Base-by-base conservation (phyloP, 495 filamentous ascomycete species). In the Penicillium manginii region DNA sequence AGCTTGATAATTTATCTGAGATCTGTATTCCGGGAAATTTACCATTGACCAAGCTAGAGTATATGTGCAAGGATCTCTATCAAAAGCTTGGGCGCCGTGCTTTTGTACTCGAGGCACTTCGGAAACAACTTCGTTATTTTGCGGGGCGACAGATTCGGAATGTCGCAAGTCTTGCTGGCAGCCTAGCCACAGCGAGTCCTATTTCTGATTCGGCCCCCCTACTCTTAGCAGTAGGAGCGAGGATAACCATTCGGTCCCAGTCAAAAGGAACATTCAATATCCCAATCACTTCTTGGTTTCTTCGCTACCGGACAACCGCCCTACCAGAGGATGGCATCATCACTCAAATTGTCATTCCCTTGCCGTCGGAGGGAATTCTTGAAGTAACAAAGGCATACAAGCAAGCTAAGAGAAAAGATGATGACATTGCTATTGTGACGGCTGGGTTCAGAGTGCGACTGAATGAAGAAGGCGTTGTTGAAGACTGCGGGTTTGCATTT, bases 101-200 rank as follows among this genome's bases (percentile, higher is more conserved):
- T 18, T 43, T 19, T 7, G 40, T 9, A 5, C 15, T 43, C 12
- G 40, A 43, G 17, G 40, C 40, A 1, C 40, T 43, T 43, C 40
- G 40, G 17, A 43, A 43, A 43, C 40, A 43, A 9, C 40, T 43
- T 43, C 40, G 40, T 19, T 43, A 43, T 43, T 43, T 43, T 19
- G 40, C 40, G 15, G 40, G 40, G 7, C 40, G 40, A 2, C 40
- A 43, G 10, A 43, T 43, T 43, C 40, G 40, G 19, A 43, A 43
- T 43, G 40, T 43, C n/a, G 40, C 40, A n/a, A 43, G 40, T 43
- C 40, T 43, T 43, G 40, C 40, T 17, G 40, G 40, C 2, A 43
- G 40, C n/a, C 40, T 43, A 4, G 40, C 40, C 8, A 43, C 40
- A 43, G 40, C 40, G 17, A 43, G 40, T 43, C 40, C 40, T 4